Base-by-base conservation (phyloP, 257 asterid genomes). In the Capsicum chinense region DNA sequence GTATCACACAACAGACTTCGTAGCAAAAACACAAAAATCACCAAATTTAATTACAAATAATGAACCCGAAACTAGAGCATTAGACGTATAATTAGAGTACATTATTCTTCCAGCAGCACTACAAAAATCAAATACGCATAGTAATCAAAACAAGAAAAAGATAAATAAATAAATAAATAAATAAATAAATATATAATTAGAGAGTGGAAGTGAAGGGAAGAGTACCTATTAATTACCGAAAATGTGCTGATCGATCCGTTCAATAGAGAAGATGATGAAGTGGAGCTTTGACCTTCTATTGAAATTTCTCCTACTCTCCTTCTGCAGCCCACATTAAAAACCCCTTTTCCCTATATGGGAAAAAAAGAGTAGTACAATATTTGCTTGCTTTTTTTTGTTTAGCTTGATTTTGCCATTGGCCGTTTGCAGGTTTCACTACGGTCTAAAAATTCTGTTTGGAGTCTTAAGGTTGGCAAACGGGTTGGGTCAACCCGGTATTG, bases 231-330 rank as follows among this genome's bases (percentile, higher is more conserved):
- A 9, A 48, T 74, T 74, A 73, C 80, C 42, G 42, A 21, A 63
- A 16, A 63, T 21, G 8, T 33, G n/a, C 11, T 13, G 48, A 66
- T 66, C 74, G 74, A 66, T 35, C 70, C 33, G 70, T 63, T 63
- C 17, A 63, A 63, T 56, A 14, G 14, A 10, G 19, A 16, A 39
- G 44, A 39, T 39, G 44, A 39, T 3, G 44, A 9, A 42, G 57
- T 44, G 73, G 26, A 71, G 17, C 57, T 48, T 12, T 44, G 60
- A 21, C 59, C 42, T 58, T 47, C 15, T 10, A 73, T 5, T 73
- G 80, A 73, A 73, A 17, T 6, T 74, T 74, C 3, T 48, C 44
- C 12, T 44, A 74, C 80, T 73, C 59, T 73, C 33, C 56, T 73
- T n/a, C 9, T 73, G 80, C 80, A 19, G 59, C 59, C 11, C 59